Evolutionary conservation across 306 rosid genomes (phyloP), one percentile per base, ranked within the genome.

Genomic region (Castanopsis chinensis): DNA sequence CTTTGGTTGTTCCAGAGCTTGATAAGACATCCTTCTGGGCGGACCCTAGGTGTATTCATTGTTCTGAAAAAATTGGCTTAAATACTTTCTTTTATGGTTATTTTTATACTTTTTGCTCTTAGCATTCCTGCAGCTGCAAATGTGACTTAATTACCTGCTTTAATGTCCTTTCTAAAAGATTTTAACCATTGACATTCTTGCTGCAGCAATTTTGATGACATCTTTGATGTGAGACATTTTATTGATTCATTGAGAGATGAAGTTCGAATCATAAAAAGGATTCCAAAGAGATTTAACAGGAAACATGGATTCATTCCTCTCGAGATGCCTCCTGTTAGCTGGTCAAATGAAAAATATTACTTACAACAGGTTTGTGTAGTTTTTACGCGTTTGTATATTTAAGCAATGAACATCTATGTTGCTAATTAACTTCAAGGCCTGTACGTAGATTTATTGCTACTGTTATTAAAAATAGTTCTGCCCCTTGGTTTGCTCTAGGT

Each of bases 11-110:
- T 79, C 99, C 99, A 7, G 98, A 96, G 87, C 99, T 96, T 72
- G 99, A 96, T 83, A 93, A 96, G 85, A 85, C 87, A 79, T 96
- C 99, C 52, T 91, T 96, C 86, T 96, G 99, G 99, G 96, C 98
- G 20, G 99, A 96, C 79, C 97, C 93, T 45, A 96, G 99, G 99
- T 96, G 84, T 41, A 19, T 71, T 78, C 64, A 28, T 63, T 83
- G 58, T 73, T 83, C 68, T 86, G 71, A 53, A 53, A 73, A 74
- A 32, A 13, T 74, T 81, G 41, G 71, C 19, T 78, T 61, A 27
- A 28, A 35, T 20, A 19, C 79, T 23, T 68, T 81, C 53, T 78
- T 77, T 51, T 43, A 35, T 75, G 68, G 30, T 69, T 37, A 65
- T 78, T 70, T 72, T 56, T 67, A 58, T 78, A 80, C 60, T 6